phyloP scores from a whole-genome alignment of 192 early-diverging fungal species.

The Linderina pennispora region DNA sequence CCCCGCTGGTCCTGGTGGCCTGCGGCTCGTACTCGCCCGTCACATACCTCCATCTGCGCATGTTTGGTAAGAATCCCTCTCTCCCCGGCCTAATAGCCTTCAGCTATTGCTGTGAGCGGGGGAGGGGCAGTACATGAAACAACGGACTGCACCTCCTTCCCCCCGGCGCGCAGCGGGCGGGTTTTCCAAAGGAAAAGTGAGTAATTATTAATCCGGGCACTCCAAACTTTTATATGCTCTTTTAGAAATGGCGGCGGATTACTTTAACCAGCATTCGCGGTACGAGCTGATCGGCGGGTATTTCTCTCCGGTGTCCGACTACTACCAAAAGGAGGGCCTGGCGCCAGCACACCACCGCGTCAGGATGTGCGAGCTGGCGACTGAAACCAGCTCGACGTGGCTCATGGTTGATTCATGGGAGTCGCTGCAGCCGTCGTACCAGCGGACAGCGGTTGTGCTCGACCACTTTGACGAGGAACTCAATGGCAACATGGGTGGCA shows the following conservation, averaged over 20 bases:
- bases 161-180: no score
- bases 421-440: slow-evolving; percentile 67
- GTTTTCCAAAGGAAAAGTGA: no score
- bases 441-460: slow-evolving; percentile 81
- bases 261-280: slow-evolving; percentile 56
- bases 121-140: neutral
- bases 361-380: slow-evolving; percentile 86
- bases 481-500: slow-evolving; percentile 66
- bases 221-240: neutral
- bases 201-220: slow-evolving; percentile 2
- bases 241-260: slow-evolving; percentile 89
- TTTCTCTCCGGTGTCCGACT: slow-evolving; percentile 94
- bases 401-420: slow-evolving; percentile 98
- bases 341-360: slow-evolving; percentile 83
- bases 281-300: slow-evolving; percentile 94
- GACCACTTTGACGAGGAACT: slow-evolving; percentile 93
- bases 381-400: slow-evolving; percentile 78
- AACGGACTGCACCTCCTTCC: neutral
- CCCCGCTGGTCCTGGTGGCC: slow-evolving; percentile 85
- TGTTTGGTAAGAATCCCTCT: slow-evolving; percentile 84
- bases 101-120: no score
- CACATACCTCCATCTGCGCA: slow-evolving; percentile 94
- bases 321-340: slow-evolving; percentile 89
- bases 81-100: no score
- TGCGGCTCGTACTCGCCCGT: slow-evolving; percentile 98